Conservation (phyloP, 2,329 filamentous ascomycete species). For the Neofusicoccum laricinum region DNA sequence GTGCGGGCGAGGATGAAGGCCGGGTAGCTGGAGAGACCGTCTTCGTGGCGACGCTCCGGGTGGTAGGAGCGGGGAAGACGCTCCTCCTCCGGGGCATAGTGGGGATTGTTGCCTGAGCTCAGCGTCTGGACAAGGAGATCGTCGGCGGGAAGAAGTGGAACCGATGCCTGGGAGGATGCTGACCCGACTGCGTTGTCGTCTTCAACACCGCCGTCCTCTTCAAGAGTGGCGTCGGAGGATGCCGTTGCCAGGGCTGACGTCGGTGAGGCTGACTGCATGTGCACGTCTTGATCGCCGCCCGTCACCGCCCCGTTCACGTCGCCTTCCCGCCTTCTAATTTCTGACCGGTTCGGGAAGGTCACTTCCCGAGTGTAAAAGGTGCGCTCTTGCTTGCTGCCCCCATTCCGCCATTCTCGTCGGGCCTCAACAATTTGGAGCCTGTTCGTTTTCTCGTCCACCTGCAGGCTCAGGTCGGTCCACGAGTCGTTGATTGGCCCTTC, state of each 20-base stretch:
- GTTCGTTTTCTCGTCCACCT: conserved; percentile 58
- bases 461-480: conserved; percentile 66
- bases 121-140: conserved; percentile 28
- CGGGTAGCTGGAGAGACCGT: conserved; percentile 21
- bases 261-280: not conserved
- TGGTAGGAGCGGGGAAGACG: conserved; percentile 50
- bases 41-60: conserved; percentile 33
- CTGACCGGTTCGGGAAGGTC: conserved; percentile 34
- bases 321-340: not conserved
- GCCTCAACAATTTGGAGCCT: conserved; percentile 63
- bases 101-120: conserved; percentile 33
- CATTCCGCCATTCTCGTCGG: conserved; percentile 64
- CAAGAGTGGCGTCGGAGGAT: not conserved
- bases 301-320: not conserved
- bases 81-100: conserved; percentile 34
- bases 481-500: conserved; percentile 73
- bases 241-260: not conserved
- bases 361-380: conserved; percentile 64
- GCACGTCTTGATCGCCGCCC: not conserved
- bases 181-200: not conserved
- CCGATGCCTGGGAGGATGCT: not conserved
- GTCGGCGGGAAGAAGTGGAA: conserved; percentile 25
- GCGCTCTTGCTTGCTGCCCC: conserved; percentile 57
- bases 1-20: conserved; percentile 54
- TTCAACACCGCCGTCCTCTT: not conserved